Base-by-base conservation (phyloP, 805 yeast species). In the Wickerhamiella parazyma region DNA sequence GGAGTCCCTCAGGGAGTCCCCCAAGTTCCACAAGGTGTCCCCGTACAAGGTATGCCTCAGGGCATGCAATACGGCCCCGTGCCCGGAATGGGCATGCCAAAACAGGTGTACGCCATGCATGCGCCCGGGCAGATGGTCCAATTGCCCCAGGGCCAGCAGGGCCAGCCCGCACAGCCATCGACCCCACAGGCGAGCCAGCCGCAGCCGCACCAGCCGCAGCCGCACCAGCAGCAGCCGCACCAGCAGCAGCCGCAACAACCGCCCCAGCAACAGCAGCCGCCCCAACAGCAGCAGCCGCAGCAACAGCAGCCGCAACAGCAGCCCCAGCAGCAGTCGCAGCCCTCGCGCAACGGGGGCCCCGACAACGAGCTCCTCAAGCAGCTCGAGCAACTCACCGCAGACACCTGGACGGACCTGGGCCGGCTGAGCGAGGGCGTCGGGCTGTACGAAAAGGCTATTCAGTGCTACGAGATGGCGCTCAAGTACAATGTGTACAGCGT, bases 351-450 rank as follows among this genome's bases (percentile, higher is more conserved):
- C 33, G 11, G 10, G 20, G 11, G 12, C 24, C 47, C 33, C 39
- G 52, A 44, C 25, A 47, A 21, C 19, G 41, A 38, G 22, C 25
- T 36, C 22, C 43, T 44, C 34, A 42, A 48, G 9, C 50, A 59
- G 46, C 52, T 62, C 14, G 64, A 61, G 37, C 49, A 50, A 31
- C 49, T 49, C 65, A 71, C 58, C 57, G 46, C 57, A 57, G 58
- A 68, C 59, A 80, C 95, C 3, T 86, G 95, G 95, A 65, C 82
- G 38, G 86, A 93, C 16, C 75, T 85, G 44, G 95, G 95, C 17
- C 73, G 84, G 7, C 70, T 86, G 50, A 95, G 97, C 18, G 96
- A 89, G 59, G 69, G 84, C 41, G 67, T 91, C 47, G 93, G 89
- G 17, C 94, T 87, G 56, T 78, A 76, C 42, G 95, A 87, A 52